Conservation (phyloP, 1,284 basidiomycete species). For the Heliocybe sulcata region DNA sequence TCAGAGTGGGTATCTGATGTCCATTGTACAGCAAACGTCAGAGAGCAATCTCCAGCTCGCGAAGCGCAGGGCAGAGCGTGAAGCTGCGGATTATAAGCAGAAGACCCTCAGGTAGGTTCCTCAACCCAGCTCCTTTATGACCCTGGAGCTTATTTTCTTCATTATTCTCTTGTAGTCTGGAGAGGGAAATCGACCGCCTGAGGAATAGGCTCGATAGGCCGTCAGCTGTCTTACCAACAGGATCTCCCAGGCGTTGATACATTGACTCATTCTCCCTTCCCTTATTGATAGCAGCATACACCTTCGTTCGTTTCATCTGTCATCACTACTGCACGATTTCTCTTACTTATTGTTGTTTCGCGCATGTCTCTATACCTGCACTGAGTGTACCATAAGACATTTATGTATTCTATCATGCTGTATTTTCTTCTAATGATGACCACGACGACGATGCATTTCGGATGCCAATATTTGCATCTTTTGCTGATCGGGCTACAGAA, state of each 20-base stretch:
- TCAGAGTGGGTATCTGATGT: conserved; percentile 2
- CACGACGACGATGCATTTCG: no score
- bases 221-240: conserved; percentile 23
- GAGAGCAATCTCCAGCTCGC: conserved; percentile 60
- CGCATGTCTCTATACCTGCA: background rate
- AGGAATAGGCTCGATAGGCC: conserved; percentile 46
- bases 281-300: no score
- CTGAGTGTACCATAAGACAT: background rate
- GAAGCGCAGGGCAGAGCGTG: conserved; percentile 70
- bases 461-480: no score
- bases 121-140: conserved; percentile 2
- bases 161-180: conserved; percentile 34
- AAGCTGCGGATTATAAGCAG: conserved; percentile 67
- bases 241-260: conserved; percentile 17
- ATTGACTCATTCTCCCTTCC: background rate
- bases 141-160: conserved; percentile 4
- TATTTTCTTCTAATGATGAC: background rate
- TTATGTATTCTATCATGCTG: background rate
- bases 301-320: background rate
- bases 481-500: no score
- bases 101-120: conserved; percentile 53
- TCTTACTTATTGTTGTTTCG: background rate
- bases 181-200: conserved; percentile 63
- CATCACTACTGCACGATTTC: background rate
- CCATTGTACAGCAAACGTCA: conserved; percentile 53